Conservation (phyloP, 2,329 filamentous ascomycete species). For the Clonostachys chloroleuca region DNA sequence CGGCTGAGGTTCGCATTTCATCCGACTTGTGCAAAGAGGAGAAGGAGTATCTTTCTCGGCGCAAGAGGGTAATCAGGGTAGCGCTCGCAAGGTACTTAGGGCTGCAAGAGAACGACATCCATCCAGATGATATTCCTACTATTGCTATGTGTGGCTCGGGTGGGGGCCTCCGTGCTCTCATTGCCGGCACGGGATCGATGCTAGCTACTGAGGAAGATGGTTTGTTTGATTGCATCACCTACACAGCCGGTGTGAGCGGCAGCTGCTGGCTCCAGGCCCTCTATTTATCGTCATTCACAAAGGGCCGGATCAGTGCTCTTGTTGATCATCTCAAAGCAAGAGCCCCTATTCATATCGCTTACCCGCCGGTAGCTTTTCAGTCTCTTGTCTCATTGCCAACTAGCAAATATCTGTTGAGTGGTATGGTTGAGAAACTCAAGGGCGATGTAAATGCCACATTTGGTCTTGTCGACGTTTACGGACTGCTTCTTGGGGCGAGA, state of each 20-base stretch:
- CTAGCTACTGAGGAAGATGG: constrained; percentile 81
- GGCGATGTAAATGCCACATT: constrained; percentile 69
- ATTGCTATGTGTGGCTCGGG: constrained; percentile 96
- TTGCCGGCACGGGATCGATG: constrained; percentile 85
- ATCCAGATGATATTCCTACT: constrained; percentile 86
- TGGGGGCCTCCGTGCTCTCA: constrained; percentile 82
- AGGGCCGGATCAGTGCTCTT: constrained; percentile 62
- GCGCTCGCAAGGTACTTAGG: constrained; percentile 81
- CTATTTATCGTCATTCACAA: constrained; percentile 69
- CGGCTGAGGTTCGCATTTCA: constrained; percentile 79
- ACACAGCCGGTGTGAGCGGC: constrained; percentile 92
- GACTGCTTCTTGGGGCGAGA: constrained; percentile 76
- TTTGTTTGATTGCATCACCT: constrained; percentile 89
- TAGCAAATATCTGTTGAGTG: constrained; percentile 84
- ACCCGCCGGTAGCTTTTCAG: constrained; percentile 78
- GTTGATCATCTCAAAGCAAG: constrained; percentile 84
- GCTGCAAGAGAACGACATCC: constrained; percentile 73
- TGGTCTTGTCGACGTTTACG: constrained; percentile 91
- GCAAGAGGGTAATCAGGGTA: constrained; percentile 63
- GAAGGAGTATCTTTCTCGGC: constrained; percentile 64
- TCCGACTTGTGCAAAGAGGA: constrained; percentile 80
- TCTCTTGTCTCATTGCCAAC: constrained; percentile 85
- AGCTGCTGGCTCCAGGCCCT: constrained; percentile 93
- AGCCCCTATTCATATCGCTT: constrained; percentile 85
- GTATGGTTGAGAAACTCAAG: constrained; percentile 86